Evolutionary conservation across 208 protist species (phyloP).

Genomic region (Acanthamoeba castellanii): DNA sequence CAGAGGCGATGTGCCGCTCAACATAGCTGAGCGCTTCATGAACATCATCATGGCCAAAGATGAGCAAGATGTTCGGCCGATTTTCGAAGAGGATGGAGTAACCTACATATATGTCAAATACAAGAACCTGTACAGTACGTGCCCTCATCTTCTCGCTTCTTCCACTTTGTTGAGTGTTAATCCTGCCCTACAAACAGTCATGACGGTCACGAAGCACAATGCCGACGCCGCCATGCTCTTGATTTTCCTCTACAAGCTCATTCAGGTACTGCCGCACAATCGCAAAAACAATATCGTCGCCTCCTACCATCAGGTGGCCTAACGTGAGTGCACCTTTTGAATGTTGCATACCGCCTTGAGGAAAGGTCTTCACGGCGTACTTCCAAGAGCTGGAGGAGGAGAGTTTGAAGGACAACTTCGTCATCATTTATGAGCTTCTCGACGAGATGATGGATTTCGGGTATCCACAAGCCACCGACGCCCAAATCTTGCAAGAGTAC

Average conservation of each 20-base stretch:
- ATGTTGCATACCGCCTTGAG: neutral
- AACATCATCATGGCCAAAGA: slow-evolving; percentile 68
- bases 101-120: slow-evolving; percentile 86
- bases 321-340: too few species aligned
- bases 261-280: neutral
- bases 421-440: slow-evolving; percentile 97
- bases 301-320: too few species aligned
- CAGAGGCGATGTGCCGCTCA: slow-evolving; percentile 85
- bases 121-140: slow-evolving; percentile 77
- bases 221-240: slow-evolving; percentile 53
- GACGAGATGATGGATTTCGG: slow-evolving; percentile 98
- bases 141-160: neutral
- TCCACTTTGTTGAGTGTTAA: neutral
- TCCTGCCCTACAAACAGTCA: neutral
- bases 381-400: slow-evolving; percentile 93
- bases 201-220: slow-evolving; percentile 20
- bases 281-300: neutral
- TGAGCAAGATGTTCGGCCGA: slow-evolving; percentile 36
- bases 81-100: slow-evolving; percentile 71
- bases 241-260: slow-evolving; percentile 64
- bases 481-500: slow-evolving; percentile 90
- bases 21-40: slow-evolving; percentile 75
- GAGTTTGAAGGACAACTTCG: slow-evolving; percentile 96
- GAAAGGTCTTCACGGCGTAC: slow-evolving; percentile 80
- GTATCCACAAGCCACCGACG: slow-evolving; percentile 92